Base-by-base conservation (phyloP, 73 alveolate genomes). In the Stentor roeselii region DNA sequence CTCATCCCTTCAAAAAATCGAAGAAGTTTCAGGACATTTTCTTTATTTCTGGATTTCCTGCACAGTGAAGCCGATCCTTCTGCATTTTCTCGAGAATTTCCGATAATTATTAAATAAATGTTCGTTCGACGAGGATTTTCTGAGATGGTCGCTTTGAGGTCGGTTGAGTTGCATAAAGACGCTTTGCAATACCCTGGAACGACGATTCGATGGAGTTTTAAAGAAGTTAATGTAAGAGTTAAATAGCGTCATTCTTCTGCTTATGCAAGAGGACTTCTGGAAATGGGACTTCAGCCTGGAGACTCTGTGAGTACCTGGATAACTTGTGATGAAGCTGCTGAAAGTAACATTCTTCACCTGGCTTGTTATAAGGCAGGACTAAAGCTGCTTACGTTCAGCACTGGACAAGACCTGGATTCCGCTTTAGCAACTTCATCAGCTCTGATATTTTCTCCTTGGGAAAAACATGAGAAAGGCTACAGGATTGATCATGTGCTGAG, bases 211-310 rank as follows among this genome's bases (percentile, higher is more conserved):
- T 67, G 80, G 80, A 30, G 42, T 21, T 67, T 30, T 34, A 67
- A 67, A 67, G 80, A 67, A 67, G 80, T 67, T n/a, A 30, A 67
- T 67, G 80, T 67, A 67, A 67, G 11, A 30, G 11, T 21, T 21
- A 67, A 27, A 27, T 32, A 67, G 80, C 21, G 80, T 1, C 37
- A 67, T 67, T 67, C 80, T 67, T 27, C 15, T 27, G 80, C 80
- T 21, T 67, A 67, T 67, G 80, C 80, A 67, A 34, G 21, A 32
- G 80, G 80, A 0, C 41, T 67, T 30, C 41, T 32, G 14, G 80
- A 67, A 67, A 1, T 67, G n/a, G 80, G 80, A 30, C 42, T 67
- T 21, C 21, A 67, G 11, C 80, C 80, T 21, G 80, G 80, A 67
- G 80, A 67, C 34, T 27, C n/a, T 14, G 41, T 67, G 11, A 32